Base-by-base conservation (phyloP, 2,329 filamentous ascomycete species). In the Aspergillus glaucus region DNA sequence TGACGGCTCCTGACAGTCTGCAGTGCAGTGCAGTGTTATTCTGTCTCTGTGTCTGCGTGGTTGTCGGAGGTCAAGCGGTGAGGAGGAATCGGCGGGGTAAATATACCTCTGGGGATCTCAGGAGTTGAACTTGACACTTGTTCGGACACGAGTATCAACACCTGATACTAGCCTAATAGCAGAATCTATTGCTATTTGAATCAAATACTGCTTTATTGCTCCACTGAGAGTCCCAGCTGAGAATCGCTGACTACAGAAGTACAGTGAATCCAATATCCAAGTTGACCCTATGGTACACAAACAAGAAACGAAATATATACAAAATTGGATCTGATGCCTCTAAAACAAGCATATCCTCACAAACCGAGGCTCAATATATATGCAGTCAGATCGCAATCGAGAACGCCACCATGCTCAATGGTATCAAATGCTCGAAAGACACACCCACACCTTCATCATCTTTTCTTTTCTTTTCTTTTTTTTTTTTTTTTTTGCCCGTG, bases 401-500 rank as follows among this genome's bases (percentile, higher is more conserved):
- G 53, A 60, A 60, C 59, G 59, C 58, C 59, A 57, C 53, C 53
- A 58, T 59, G 55, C 57, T 56, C 53, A 40, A 57, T 56, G 56
- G 54, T 56, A 60, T 62, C 55, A 60, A 58, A 57, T 56, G 52
- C 53, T 56, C 51, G 50, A 59, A 50, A 55, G 28, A 21, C 41
- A 42, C 44, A 14, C 32, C n/a, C 15, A n/a, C n/a, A 43, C 24
- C 21, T 19, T 42, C 21, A 15, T 41, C 8, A n/a, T n/a, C n/a
- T n/a, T n/a, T n/a, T n/a, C n/a, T n/a, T n/a, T n/a, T n/a, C 14
- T 12, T 24, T 21, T 42, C 6, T 21, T 6, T 14, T 19, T 42
- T 21, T 21, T 10, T 37, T 9, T 40, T n/a, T 30, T 32, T 36
- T n/a, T n/a, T n/a, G n/a, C n/a, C 15, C 15, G 17, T 37, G 15